These are phyloP conservation scores for Cnidoscolus chayamansa DNA, from an alignment of 441 rosid species.

Conservation along the genomic window DNA sequence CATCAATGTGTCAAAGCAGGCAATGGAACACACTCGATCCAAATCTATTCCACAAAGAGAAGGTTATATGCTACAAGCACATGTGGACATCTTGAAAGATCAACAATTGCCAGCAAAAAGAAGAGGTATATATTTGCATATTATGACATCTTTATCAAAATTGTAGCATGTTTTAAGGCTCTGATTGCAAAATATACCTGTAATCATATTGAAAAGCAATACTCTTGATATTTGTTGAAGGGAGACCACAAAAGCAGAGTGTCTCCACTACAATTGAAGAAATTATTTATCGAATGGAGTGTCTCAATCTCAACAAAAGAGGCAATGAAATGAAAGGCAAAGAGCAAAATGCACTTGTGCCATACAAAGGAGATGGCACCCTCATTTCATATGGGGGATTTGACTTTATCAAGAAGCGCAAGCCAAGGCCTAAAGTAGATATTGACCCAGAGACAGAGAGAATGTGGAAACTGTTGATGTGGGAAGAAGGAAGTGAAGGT, in stretches of 20 bases:
- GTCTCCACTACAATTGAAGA: constrained; percentile 39
- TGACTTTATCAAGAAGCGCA: constrained; percentile 47
- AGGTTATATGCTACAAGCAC: constrained; percentile 33
- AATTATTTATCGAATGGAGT: constrained; percentile 42
- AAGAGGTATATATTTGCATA: constrained; percentile 43
- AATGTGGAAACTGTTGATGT: constrained; percentile 87
- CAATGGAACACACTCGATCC: constrained; percentile 23
- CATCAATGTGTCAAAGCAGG: constrained; percentile 29
- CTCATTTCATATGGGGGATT: constrained; percentile 51
- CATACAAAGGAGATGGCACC: constrained; percentile 49
- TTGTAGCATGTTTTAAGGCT: constrained; percentile 19
- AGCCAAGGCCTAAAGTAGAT: constrained; percentile 83
- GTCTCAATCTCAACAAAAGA: constrained; percentile 41
- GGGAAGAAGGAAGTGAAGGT: constrained; percentile 55
- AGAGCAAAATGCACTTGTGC: constrained; percentile 56
- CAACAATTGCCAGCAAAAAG: constrained; percentile 32
- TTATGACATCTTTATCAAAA: constrained; percentile 22
- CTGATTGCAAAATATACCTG: constrained; percentile 20
- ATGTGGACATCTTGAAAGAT: constrained; percentile 26
- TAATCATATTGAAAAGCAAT: constrained; percentile 15
- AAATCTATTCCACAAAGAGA: constrained; percentile 29
- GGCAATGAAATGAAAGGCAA: constrained; percentile 24
- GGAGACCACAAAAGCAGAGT: constrained; percentile 33
- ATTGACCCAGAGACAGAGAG: constrained; percentile 85
- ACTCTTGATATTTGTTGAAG: constrained; percentile 37